These are phyloP conservation scores for Cubamyces lactineus DNA, from an alignment of 768 basidiomycete species.

Conservation along the genomic window DNA sequence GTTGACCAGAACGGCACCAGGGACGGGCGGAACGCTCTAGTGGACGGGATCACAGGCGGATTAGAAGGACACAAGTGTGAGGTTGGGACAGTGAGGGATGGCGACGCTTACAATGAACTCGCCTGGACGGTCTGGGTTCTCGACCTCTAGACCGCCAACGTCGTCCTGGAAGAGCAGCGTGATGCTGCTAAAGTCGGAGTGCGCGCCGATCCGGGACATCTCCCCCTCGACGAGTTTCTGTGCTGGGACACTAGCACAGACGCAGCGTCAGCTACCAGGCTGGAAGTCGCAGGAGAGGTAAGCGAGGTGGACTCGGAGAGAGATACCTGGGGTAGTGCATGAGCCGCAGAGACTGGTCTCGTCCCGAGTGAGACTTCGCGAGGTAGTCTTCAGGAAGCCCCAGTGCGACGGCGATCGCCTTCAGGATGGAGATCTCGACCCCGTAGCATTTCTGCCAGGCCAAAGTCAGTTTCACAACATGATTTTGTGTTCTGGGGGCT, in stretches of 20 bases:
- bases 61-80: no score
- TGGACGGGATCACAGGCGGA: background rate
- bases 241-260: constrained; percentile 33
- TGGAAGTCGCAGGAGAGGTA: background rate
- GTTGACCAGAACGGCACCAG: constrained; percentile 51
- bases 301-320: background rate
- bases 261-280: background rate
- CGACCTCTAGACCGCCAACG: constrained; percentile 61
- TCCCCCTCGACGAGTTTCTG: constrained; percentile 38
- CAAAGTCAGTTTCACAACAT: no score
- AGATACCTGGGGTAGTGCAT: constrained; percentile 51
- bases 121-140: constrained; percentile 51
- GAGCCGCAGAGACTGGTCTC: constrained; percentile 56
- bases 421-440: constrained; percentile 47
- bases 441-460: constrained; percentile 42
- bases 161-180: constrained; percentile 63
- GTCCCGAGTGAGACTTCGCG: constrained; percentile 41
- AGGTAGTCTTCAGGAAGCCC: constrained; percentile 49
- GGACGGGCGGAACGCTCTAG: constrained; percentile 44
- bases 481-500: background rate
- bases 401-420: constrained; percentile 52
- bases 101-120: constrained; percentile 35
- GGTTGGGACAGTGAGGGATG: background rate
- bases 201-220: constrained; percentile 48
- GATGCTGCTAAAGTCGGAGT: constrained; percentile 56